Evolutionary conservation across 345 rosid genomes (phyloP).

Genomic region (thale cress (Arabidopsis thaliana)): DNA sequence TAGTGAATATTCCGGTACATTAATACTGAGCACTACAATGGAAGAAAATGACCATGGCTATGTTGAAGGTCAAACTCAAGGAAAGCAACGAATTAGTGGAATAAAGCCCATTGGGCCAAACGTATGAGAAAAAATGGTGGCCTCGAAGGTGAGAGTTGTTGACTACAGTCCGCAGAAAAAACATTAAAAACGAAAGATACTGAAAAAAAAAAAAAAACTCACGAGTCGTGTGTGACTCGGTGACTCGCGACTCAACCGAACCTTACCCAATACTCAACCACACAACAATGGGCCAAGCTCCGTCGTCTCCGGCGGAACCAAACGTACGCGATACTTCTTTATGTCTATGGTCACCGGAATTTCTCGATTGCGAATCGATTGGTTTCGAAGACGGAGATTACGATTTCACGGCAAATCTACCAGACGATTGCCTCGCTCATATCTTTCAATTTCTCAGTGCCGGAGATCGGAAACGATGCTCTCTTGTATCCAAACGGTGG

Average conservation of each 20-base stretch:
- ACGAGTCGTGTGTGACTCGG: slow-evolving; percentile 12
- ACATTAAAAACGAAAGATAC: background rate
- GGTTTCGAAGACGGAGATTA: slow-evolving; percentile 26
- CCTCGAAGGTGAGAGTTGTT: background rate
- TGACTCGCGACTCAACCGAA: slow-evolving; percentile 21
- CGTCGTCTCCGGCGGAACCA: slow-evolving; percentile 46
- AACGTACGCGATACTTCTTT: slow-evolving; percentile 8
- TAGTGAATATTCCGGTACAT: background rate
- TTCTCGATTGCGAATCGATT: slow-evolving; percentile 23
- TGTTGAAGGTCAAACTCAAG: too few species aligned
- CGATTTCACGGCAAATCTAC: slow-evolving; percentile 59
- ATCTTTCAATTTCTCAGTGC: slow-evolving; percentile 72
- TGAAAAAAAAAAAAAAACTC: background rate
- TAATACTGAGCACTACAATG: too few species aligned
- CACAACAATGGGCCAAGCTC: slow-evolving; percentile 62
- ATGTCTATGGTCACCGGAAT: slow-evolving; percentile 27
- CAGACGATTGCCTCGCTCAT: slow-evolving; percentile 78
- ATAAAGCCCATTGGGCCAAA: slow-evolving; percentile 27
- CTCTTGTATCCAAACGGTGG: slow-evolving; percentile 81
- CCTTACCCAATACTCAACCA: slow-evolving; percentile 10
- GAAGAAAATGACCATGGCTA: too few species aligned
- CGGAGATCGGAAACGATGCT: slow-evolving; percentile 69
- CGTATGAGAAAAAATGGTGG: background rate
- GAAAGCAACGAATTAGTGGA: too few species aligned
- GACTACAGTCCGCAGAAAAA: background rate